Evolutionary conservation across 768 basidiomycete genomes (phyloP).

Genomic region (Lenzites betulinus): DNA sequence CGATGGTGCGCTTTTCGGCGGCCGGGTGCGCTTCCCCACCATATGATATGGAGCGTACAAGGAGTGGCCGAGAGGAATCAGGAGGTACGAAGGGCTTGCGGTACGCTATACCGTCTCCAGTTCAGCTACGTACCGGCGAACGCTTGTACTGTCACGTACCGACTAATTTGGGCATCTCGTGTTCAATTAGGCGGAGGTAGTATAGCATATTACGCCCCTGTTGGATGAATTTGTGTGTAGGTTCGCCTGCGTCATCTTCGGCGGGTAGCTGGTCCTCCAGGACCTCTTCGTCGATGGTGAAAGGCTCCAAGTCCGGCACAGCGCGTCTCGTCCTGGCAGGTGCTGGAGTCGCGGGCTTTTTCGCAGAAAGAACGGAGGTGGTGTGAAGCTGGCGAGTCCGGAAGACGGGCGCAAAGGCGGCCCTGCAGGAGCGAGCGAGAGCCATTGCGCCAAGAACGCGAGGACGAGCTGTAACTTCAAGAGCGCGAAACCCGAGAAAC

Average conservation of each 20-base stretch:
- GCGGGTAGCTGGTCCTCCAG: constrained; percentile 30
- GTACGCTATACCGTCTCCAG: constrained; percentile 57
- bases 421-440: constrained; percentile 22
- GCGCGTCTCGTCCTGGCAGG: constrained; percentile 18
- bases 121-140: constrained; percentile 8
- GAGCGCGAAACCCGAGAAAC: constrained; percentile 1
- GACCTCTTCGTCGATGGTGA: constrained; percentile 22
- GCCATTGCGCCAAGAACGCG: constrained; percentile 19
- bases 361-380: constrained; percentile 7
- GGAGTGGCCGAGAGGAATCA: constrained; percentile 53
- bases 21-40: constrained; percentile 77
- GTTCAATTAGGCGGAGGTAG: constrained; percentile 84
- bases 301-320: constrained; percentile 16
- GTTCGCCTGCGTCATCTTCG: constrained; percentile 66
- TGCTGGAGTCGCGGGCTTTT: constrained; percentile 13
- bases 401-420: constrained; percentile 25
- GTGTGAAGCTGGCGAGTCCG: constrained; percentile 23
- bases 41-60: constrained; percentile 76
- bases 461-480: not conserved
- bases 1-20: constrained; percentile 67
- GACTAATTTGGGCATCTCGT: constrained; percentile 85
- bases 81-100: constrained; percentile 81
- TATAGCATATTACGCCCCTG: constrained; percentile 75
- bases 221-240: constrained; percentile 71
- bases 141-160: constrained; percentile 46